Conservation (phyloP, 2,329 filamentous ascomycete genomes). For the Beauveria brongniartii region DNA sequence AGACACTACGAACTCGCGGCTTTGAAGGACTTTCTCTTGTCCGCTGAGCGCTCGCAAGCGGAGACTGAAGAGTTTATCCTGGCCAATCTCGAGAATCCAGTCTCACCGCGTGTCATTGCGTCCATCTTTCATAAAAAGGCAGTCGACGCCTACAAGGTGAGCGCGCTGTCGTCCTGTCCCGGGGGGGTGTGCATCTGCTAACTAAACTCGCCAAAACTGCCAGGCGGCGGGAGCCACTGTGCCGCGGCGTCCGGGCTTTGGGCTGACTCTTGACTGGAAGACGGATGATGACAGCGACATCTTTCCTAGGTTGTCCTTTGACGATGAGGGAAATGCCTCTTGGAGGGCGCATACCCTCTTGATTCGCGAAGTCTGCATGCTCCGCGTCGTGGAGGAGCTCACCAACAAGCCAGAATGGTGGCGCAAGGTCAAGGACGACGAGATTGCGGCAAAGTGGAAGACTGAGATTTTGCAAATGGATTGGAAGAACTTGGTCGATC, state of each 20-base stretch:
- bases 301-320: constrained; percentile 7
- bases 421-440: constrained; percentile 21
- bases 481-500: constrained; percentile 18
- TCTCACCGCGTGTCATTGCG: neutral
- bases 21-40: neutral
- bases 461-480: constrained; percentile 22
- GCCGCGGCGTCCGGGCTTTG: neutral
- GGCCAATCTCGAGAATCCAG: neutral
- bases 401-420: constrained; percentile 29
- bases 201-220: neutral
- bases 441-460: constrained; percentile 22
- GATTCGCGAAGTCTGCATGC: constrained; percentile 25
- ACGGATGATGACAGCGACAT: neutral
- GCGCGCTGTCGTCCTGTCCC: neutral
- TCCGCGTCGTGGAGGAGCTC: constrained; percentile 25
- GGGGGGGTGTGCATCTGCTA: neutral
- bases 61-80: neutral
- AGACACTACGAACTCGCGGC: neutral
- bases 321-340: constrained; percentile 1
- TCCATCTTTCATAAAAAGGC: neutral
- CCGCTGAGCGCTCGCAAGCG: neutral
- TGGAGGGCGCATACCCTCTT: constrained; percentile 22
- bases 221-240: neutral
- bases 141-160: neutral
- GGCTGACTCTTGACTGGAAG: neutral